These are phyloP conservation scores for Allium fistulosum DNA, from an alignment of 106 monocot species.

Conservation along the genomic window DNA sequence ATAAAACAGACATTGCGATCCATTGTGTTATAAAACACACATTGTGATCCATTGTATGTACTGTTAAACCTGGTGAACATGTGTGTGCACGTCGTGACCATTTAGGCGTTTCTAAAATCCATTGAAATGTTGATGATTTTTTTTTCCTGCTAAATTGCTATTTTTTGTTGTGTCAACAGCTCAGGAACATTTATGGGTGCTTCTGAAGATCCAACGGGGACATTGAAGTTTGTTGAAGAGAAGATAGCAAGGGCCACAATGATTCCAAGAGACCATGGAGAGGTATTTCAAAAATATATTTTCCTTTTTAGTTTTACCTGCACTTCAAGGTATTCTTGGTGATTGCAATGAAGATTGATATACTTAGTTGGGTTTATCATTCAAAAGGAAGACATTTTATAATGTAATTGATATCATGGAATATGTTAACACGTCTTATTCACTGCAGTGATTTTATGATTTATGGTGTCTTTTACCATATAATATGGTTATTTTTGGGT, in stretches of 20 bases:
- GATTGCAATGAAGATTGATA: not conserved
- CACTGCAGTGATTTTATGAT: too few relatives aligned
- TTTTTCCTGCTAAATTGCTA: too few relatives aligned
- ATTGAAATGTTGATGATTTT: too few relatives aligned
- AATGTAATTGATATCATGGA: too few relatives aligned
- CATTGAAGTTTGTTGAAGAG: conserved; percentile 40
- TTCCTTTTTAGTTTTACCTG: not conserved
- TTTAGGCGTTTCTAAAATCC: too few relatives aligned
- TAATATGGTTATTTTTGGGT: too few relatives aligned
- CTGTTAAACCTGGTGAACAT: not conserved
- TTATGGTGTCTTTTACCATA: too few relatives aligned
- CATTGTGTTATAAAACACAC: too few relatives aligned
- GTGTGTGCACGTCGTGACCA: too few relatives aligned
- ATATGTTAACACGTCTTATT: too few relatives aligned
- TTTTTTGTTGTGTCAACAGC: conserved; percentile 23
- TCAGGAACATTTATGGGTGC: conserved; percentile 81
- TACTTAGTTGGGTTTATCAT: not conserved
- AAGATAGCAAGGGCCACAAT: conserved; percentile 85
- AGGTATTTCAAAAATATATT: conserved; percentile 36
- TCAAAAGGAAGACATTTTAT: too few relatives aligned
- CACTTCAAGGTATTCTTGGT: not conserved
- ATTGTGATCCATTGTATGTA: not conserved
- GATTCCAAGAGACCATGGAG: conserved; percentile 75
- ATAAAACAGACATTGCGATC: too few relatives aligned
- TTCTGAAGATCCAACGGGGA: conserved; percentile 54